A percentile compares a stretch with the other conserved stretches of the same genome.
These are phyloP conservation scores for Endoconidiophora laricicola DNA, from an alignment of 2,329 filamentous ascomycete genomes.

Conservation along the genomic window DNA sequence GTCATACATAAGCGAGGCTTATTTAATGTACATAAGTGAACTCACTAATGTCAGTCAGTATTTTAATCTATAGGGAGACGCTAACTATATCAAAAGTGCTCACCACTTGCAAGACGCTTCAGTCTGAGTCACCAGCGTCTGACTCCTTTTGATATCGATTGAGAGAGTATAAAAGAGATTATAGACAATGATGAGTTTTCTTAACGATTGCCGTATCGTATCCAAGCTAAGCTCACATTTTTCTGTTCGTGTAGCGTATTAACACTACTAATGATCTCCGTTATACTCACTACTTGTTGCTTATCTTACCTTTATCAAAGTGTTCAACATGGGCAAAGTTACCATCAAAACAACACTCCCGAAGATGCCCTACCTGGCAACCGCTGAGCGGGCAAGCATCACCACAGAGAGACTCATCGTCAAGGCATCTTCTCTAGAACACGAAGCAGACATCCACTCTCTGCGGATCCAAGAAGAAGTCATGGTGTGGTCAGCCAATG, in stretches of 20 bases:
- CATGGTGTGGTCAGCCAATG: constrained; percentile 40
- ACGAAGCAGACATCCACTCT: constrained; percentile 32
- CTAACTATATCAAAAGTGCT: no score
- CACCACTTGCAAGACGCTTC: no score
- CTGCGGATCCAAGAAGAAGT: constrained; percentile 42
- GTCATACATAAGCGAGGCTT: no score
- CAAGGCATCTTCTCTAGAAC: constrained; percentile 30
- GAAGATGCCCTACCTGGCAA: constrained; percentile 24
- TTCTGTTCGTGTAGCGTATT: background rate
- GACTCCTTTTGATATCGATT: no score
- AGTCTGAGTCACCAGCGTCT: no score
- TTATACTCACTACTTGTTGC: background rate
- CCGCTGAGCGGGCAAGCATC: constrained; percentile 23
- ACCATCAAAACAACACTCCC: constrained; percentile 34
- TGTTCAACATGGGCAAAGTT: constrained; percentile 15
- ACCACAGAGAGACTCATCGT: constrained; percentile 38
- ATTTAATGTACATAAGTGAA: no score
- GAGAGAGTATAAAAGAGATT: no score
- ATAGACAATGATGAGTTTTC: background rate
- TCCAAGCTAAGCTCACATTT: background rate
- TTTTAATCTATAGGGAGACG: no score
- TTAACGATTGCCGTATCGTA: background rate
- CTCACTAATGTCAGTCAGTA: no score
- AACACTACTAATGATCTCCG: background rate
- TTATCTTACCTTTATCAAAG: background rate